Conservation (phyloP, 805 yeast genomes). For the Isabelozyma rhagii region DNA sequence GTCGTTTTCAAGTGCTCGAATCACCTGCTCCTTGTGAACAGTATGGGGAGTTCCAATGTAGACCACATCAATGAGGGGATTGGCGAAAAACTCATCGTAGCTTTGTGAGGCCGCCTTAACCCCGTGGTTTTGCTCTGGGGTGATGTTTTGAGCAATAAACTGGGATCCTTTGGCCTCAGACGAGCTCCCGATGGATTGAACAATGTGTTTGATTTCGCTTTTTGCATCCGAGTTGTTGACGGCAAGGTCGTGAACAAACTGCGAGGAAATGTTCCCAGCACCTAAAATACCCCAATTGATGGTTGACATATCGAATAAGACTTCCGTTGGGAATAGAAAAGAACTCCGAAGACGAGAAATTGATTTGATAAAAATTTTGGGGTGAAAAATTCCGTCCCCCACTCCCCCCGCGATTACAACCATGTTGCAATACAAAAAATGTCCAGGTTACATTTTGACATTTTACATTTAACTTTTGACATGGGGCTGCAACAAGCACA, state of each 20-base stretch:
- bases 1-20: slow-evolving; percentile 40
- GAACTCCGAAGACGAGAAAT: too few species aligned
- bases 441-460: background rate
- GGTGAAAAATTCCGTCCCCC: background rate
- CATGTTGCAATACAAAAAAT: background rate
- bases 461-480: background rate
- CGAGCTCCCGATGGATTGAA: slow-evolving; percentile 41
- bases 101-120: slow-evolving; percentile 21
- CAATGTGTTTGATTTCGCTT: slow-evolving; percentile 24
- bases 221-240: slow-evolving; percentile 22
- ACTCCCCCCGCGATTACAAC: background rate
- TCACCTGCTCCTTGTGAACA: slow-evolving; percentile 45
- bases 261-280: slow-evolving; percentile 47
- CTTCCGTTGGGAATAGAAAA: background rate
- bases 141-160: slow-evolving; percentile 22
- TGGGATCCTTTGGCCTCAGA: slow-evolving; percentile 29
- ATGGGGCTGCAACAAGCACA: background rate
- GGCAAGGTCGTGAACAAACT: slow-evolving; percentile 39
- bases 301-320: background rate
- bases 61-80: slow-evolving; percentile 44
- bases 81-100: slow-evolving; percentile 45
- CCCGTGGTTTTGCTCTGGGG: slow-evolving; percentile 18
- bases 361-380: background rate
- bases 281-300: slow-evolving; percentile 49
- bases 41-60: slow-evolving; percentile 57